Evolutionary conservation across 441 rosid species (phyloP).

Genomic region (Pelargonium australe): DNA sequence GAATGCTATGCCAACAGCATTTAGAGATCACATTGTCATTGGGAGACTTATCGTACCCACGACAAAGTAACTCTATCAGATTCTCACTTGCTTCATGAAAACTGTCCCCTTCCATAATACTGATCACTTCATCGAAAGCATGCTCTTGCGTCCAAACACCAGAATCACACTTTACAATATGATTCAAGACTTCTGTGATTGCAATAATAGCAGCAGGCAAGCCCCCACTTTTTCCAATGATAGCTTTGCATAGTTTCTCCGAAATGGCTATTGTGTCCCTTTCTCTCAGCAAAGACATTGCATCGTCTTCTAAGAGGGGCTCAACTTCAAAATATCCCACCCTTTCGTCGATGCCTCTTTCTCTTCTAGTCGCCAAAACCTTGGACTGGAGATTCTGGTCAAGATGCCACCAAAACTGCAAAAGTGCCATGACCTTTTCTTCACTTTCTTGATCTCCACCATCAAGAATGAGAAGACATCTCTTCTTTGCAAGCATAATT

Average conservation of each 20-base stretch:
- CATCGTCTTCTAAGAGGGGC: slow-evolving; percentile 2
- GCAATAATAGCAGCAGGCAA: slow-evolving; percentile 29
- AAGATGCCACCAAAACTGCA: background rate
- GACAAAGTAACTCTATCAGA: slow-evolving; percentile 2
- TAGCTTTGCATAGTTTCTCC: background rate
- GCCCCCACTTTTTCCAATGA: slow-evolving; percentile 20
- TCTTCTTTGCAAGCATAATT: slow-evolving; percentile 6
- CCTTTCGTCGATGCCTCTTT: background rate
- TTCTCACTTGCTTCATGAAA: slow-evolving; percentile 2
- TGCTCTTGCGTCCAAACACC: slow-evolving; percentile 3
- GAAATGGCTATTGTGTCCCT: slow-evolving; percentile 1
- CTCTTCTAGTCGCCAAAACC: slow-evolving; percentile 27
- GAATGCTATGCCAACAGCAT: slow-evolving; percentile 50
- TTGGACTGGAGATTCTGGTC: background rate
- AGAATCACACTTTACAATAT: background rate
- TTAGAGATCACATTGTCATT: slow-evolving; percentile 10
- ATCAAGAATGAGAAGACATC: slow-evolving; percentile 36
- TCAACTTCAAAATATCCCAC: background rate
- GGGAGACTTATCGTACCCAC: slow-evolving; percentile 19
- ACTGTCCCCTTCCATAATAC: background rate
- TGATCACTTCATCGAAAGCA: slow-evolving; percentile 18
- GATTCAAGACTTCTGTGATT: slow-evolving; percentile 30
- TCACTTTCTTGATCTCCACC: slow-evolving; percentile 21
- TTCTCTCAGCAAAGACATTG: slow-evolving; percentile 16
- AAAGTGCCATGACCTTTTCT: slow-evolving; percentile 3